Evolutionary conservation across 768 basidiomycete genomes (phyloP), one percentile per base, ranked within the genome.

Genomic region (Hemileccinum rubropunctum): DNA sequence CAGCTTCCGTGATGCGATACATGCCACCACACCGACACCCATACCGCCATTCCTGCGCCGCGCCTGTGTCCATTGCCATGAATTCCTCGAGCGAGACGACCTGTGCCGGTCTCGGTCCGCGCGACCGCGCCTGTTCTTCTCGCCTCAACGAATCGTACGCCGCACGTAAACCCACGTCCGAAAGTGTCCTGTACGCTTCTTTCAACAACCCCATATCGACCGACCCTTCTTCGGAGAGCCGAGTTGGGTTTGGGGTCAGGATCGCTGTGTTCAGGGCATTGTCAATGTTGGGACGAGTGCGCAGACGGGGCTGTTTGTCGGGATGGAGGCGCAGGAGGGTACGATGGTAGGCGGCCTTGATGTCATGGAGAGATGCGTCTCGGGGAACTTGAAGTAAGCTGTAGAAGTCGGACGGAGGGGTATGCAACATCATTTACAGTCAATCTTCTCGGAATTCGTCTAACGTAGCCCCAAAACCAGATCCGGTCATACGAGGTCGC

Each of bases 81-180:
- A 90, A 91, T 1, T 90, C 88, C 40, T 88, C 87, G 34, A 93
- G 71, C 3, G 91, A 92, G 33, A 92, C 70, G 15, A 89, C 69
- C 53, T 91, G 84, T 0, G 91, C 88, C 4, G 91, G 88, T 45
- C 91, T 74, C 8, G 84, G 81, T 3, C 70, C 74, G 21, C 50
- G 53, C n/a, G 54, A 54, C 13, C 37, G 44, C 9, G 20, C 43
- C 1, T 40, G 40, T 42, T 42, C 53, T 27, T 50, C 47, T 20
- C 45, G 46, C 32, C 33, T 51, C 38, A 58, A 42, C 23, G 49
- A 41, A 48, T 91, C 84, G 55, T 88, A 84, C 48, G 65, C 61
- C 15, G 69, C 64, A 1, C 88, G 80, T 10, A 72, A 68, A 15
- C 68, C 58, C 0, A 73, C 67, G 9, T 80, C 70, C 11, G 80